Base-by-base conservation (phyloP, 768 basidiomycete species). In the Lenzites betulinus region DNA sequence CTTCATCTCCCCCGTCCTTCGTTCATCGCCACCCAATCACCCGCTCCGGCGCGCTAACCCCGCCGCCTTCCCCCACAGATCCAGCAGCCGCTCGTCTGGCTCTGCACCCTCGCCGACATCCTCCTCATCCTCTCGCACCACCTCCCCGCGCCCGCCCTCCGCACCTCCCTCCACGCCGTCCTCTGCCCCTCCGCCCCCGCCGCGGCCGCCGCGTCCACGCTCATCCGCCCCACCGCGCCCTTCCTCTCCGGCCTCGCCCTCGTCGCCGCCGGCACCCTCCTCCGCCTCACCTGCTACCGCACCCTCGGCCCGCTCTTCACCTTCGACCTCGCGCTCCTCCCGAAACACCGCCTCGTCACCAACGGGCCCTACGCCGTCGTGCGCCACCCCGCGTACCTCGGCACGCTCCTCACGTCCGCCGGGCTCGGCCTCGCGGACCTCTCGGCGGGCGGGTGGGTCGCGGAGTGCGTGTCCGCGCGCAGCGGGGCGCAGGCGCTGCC, bases 51-150 rank as follows among this genome's bases (percentile, higher is more conserved):
- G 43, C 35, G 26, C 46, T 49, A 51, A 35, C 33, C n/a, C 36
- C 52, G 22, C 12, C 22, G n/a, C 18, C 20, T 16, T 18, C 18
- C 30, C 22, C 26, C 35, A 23, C 59, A 86, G 85, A 71, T 79
- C 41, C 83, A 86, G 63, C 77, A 78, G 58, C 63, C 77, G 6
- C 71, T 84, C 41, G 69, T 83, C 48, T 85, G 83, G 76, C 26
- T 67, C 50, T 68, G 65, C 59, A 67, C 67, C 30, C 36, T 54
- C 43, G 67, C 66, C 0, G 69, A 70, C 58, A 64, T 68, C 47
- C 51, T 66, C 58, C 52, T 70, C 43, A 51, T 67, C 48, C 49
- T 65, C 43, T 50, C 66, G 18, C 61, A 65, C 51, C 57, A 59
- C 54, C 43, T 53, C 48, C 56, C 56, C 58, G 54, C 41, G 15